These are phyloP conservation scores for Fusarium lateritium DNA, from an alignment of 2,329 filamentous ascomycete species.

Conservation along the genomic window DNA sequence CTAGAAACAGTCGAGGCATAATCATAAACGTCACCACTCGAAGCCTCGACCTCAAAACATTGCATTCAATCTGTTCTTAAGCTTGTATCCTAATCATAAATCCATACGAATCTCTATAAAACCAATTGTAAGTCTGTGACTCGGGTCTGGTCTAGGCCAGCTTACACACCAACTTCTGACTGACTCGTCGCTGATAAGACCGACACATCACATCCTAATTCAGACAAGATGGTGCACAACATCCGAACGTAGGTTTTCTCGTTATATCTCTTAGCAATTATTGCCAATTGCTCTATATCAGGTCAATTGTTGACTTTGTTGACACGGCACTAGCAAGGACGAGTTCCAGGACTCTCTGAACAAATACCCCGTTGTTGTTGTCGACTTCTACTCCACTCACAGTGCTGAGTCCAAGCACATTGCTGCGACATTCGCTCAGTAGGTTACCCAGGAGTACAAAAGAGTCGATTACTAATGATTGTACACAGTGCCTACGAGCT, in stretches of 20 bases:
- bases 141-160: background rate
- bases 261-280: background rate
- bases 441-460: rapidly evolving
- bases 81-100: background rate
- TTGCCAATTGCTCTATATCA: background rate
- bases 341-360: constrained; percentile 33
- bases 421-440: constrained; percentile 36
- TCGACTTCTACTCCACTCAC: constrained; percentile 37
- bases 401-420: constrained; percentile 30
- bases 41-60: constrained; percentile 10
- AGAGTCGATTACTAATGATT: rapidly evolving
- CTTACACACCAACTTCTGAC: background rate
- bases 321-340: constrained; percentile 10
- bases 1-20: background rate
- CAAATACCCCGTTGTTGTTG: constrained; percentile 26
- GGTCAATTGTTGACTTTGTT: background rate
- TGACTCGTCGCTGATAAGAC: constrained; percentile 11
- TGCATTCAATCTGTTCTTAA: background rate
- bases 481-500: constrained; percentile 20
- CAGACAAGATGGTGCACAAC: constrained; percentile 41
- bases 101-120: background rate
- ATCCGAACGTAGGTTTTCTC: constrained; percentile 17
- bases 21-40: constrained; percentile 22
- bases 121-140: background rate
- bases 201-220: background rate